Percentiles rank a stretch among this genome's conserved stretches.
These are phyloP conservation scores for Salinomyces thailandicus DNA, from an alignment of 2,329 filamentous ascomycete genomes.

Conservation along the genomic window DNA sequence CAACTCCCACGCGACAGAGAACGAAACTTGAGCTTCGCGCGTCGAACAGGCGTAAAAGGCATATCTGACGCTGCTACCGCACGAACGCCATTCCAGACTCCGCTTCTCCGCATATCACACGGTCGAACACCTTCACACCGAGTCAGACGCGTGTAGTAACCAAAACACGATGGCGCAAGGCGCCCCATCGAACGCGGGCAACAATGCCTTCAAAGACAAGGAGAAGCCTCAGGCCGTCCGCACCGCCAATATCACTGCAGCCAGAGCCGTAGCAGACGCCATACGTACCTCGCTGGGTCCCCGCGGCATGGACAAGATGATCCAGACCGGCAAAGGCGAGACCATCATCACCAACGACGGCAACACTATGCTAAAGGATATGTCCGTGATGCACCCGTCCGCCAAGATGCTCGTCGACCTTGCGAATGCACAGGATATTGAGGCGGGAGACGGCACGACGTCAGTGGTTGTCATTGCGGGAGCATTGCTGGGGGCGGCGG, in stretches of 20 bases:
- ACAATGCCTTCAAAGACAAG: constrained; percentile 67
- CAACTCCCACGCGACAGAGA: not conserved
- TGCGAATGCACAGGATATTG: constrained; percentile 92
- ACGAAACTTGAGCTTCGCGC: constrained; percentile 1
- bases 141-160: too few relatives aligned
- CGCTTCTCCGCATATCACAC: too few relatives aligned
- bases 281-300: constrained; percentile 94
- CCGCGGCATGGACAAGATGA: constrained; percentile 99
- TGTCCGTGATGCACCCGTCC: constrained; percentile 98
- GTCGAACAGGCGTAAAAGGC: not conserved
- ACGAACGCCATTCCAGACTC: too few relatives aligned
- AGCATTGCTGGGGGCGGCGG: constrained; percentile 84
- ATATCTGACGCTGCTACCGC: not conserved
- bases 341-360: constrained; percentile 99
- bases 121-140: too few relatives aligned
- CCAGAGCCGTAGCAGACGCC: constrained; percentile 94
- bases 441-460: constrained; percentile 95
- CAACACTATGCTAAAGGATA: constrained; percentile 97
- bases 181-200: constrained; percentile 41
- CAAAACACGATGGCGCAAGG: constrained; percentile 34
- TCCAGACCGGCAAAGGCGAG: constrained; percentile 89
- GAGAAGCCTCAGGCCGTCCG: constrained; percentile 98
- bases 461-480: constrained; percentile 97
- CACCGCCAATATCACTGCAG: constrained; percentile 92
- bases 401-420: constrained; percentile 98